Evolutionary conservation across 148 eudicot genomes (phyloP), one percentile per base, ranked within the genome.

Genomic region (Salicornia ramosissima): DNA sequence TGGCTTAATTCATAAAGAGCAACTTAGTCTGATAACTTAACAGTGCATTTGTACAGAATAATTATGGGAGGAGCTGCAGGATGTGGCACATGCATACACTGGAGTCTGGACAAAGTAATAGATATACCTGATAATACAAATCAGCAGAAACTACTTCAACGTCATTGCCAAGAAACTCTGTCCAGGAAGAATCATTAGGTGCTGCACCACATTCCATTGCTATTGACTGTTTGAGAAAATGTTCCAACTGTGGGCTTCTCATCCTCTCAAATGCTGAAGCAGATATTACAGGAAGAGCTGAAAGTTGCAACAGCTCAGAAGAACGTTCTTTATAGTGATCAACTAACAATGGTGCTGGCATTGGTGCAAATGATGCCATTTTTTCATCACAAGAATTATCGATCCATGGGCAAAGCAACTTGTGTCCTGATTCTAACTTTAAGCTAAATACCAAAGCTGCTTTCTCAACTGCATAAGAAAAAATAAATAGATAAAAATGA

Each of bases 381-480:
- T 64, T 80, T 75, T 88, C 96, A 73, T 85, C 86, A 71, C 98
- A 94, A 28, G 85, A 74, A 83, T 88, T 90, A 81, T 94, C 86
- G 62, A 78, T 78, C 98, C 98, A 94, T 31, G 98, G 96, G 72
- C 98, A 94, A 65, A 83, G 84, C 64, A 75, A 81, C 83, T 90
- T 94, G 77, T 94, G 98, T 64, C 92, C 97, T 64, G 67, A 83
- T 75, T 94, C 91, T 78, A 94, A 82, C 87, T 94, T 90, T 73
- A 94, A 77, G 86, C 98, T 88, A 68, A 87, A 87, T 50, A 94
- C 98, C 65, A 75, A 63, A 53, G 98, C 98, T 71, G 97, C 90
- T 71, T 94, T 94, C 75, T 90, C 97, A 83, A 88, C 98, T 94
- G 82, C 75, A 77, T 28, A 43, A 57, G 53, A 40, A 19, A 67